These are phyloP conservation scores for Aspergillus conjunctus DNA, from an alignment of 495 filamentous ascomycete genomes.

Conservation along the genomic window DNA sequence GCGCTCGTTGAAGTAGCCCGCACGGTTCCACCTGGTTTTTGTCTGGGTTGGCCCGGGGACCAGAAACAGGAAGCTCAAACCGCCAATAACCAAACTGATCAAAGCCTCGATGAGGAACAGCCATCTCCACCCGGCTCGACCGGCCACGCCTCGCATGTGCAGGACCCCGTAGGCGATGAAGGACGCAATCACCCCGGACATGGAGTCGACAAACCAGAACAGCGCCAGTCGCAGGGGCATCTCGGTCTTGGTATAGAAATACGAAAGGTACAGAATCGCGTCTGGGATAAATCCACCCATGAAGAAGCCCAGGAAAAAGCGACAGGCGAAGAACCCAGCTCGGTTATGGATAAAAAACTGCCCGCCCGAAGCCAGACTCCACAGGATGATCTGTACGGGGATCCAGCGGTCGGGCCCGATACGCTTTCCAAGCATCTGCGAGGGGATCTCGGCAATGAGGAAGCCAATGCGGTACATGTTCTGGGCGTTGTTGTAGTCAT, in stretches of 20 bases:
- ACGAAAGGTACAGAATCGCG: conserved; percentile 61
- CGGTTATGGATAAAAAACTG: conserved; percentile 32
- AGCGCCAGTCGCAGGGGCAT: conserved; percentile 60
- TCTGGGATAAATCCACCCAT: conserved; percentile 36
- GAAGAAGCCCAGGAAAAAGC: conserved; percentile 34
- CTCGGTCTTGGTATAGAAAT: conserved; percentile 67
- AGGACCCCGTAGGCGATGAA: conserved; percentile 52
- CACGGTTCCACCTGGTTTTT: conserved; percentile 60
- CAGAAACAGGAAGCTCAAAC: conserved; percentile 52
- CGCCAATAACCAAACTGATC: conserved; percentile 53
- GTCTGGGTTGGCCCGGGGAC: conserved; percentile 57
- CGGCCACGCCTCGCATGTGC: conserved; percentile 43
- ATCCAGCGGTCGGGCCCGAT: conserved; percentile 57
- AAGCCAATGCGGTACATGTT: conserved; percentile 38
- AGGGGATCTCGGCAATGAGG: conserved; percentile 62
- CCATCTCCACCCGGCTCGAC: conserved; percentile 41
- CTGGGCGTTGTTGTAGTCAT: conserved; percentile 67
- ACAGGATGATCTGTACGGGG: conserved; percentile 35
- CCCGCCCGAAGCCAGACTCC: conserved; percentile 32
- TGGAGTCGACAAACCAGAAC: conserved; percentile 64
- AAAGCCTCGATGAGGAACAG: conserved; percentile 49
- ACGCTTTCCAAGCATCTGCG: conserved; percentile 53
- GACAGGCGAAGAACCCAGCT: conserved; percentile 33
- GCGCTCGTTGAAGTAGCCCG: conserved; percentile 66
- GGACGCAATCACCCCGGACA: conserved; percentile 47